Evolutionary conservation across 441 rosid species (phyloP), one percentile per base, ranked within the genome.

Genomic region (Melastoma candidum): DNA sequence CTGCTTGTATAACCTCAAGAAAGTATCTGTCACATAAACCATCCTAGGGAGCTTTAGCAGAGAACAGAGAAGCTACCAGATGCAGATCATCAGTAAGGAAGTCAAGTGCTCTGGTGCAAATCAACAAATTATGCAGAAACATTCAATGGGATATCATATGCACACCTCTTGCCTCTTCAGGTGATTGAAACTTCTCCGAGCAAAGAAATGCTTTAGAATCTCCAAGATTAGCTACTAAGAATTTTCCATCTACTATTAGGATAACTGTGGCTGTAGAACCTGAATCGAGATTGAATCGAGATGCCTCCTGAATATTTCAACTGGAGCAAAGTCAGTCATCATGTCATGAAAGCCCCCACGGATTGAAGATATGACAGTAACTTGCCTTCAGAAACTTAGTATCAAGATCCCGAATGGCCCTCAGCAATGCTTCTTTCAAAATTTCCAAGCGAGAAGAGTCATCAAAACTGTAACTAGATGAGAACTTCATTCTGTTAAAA

Each of bases 171-270:
- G 89, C 98, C 62, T 87, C 87, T 57, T 76, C 79, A 32, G 93
- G 87, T 50, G 90, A 78, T 71, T 72, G 87, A 68, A 80, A 79
- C 10, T 72, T 77, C 75, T 87, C 87, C 25, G 96, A 85, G 75
- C 98, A 90, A 58, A 90, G 63, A 68, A 87, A 69, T 46, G 98
- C 98, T 77, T 90, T 90, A 27, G 98, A 90, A 64, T 90, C 98
- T 52, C 98, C 98, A 62, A 90, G 60, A 60, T 83, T 90, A 58
- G 95, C 96, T 58, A 79, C 98, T 77, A 90, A 71, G 58, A 87
- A 67, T 54, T 77, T 87, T 57, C 82, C 93, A 63, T 85, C 89
- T 45, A 80, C 98, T n/a, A 81, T 74, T 44, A 90, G 71, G 57
- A 80, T 78, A 65, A 90, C 65, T 47, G 96, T 77, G 47, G 98